These are phyloP conservation scores for Planoprotostelium fungivorum DNA, from an alignment of 78 protist species.

Conservation along the genomic window DNA sequence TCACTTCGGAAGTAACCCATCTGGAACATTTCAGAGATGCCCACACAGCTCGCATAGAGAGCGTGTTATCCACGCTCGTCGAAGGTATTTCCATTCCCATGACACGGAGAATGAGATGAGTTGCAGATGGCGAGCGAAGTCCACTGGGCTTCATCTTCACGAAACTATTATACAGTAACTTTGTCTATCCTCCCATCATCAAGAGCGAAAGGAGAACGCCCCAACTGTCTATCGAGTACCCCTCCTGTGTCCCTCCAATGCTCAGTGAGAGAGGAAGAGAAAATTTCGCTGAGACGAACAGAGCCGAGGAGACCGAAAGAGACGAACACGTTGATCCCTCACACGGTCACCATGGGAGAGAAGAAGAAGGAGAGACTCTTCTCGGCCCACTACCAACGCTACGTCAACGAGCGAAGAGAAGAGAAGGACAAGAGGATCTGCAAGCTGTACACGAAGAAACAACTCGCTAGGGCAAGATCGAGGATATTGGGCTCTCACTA, in stretches of 20 bases:
- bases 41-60: neutral
- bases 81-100: neutral
- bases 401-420: neutral
- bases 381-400: neutral
- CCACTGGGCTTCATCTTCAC: neutral
- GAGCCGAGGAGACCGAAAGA: neutral
- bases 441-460: neutral
- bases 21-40: neutral
- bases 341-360: neutral
- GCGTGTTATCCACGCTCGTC: neutral
- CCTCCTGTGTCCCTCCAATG: neutral
- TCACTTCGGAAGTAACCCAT: neutral
- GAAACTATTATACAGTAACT: neutral
- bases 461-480: no score
- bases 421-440: neutral
- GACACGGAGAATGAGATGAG: neutral
- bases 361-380: neutral
- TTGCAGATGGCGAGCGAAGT: neutral
- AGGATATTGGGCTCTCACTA: neutral
- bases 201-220: neutral
- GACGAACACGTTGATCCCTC: neutral
- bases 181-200: neutral
- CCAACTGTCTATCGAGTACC: neutral
- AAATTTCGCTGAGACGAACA: neutral
- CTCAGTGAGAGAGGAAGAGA: neutral